phyloP scores from a whole-genome alignment of 345 rosid genomes.

The Boechera stricta region DNA sequence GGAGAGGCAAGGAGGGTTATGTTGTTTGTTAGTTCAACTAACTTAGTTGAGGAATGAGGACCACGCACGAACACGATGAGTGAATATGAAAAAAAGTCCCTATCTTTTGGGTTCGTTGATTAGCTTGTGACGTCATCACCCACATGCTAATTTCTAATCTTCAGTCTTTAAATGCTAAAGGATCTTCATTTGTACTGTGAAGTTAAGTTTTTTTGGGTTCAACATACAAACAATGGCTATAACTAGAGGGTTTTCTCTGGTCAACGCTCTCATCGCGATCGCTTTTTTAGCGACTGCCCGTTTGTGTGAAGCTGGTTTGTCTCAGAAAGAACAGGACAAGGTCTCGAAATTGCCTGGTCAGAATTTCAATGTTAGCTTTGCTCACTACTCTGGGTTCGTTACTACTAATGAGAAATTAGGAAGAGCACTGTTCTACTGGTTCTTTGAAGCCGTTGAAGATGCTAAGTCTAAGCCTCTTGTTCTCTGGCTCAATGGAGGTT shows the following conservation, averaged over 20 bases:
- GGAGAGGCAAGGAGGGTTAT: background rate
- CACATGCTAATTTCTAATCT: conserved; percentile 23
- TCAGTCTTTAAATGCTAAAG: conserved; percentile 19
- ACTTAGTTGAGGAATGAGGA: background rate
- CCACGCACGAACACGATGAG: conserved; percentile 40
- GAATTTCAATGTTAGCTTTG: conserved; percentile 63
- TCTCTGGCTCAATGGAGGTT: conserved; percentile 95
- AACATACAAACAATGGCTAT: conserved; percentile 34
- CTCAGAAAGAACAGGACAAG: conserved; percentile 67
- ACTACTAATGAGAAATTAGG: conserved; percentile 69
- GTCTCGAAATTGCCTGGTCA: conserved; percentile 75
- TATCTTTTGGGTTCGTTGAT: conserved; percentile 26
- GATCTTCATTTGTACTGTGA: conserved; percentile 2
- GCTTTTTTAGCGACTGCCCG: conserved; percentile 34
- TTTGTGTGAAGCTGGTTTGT: conserved; percentile 40
- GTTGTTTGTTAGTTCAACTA: background rate
- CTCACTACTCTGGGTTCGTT: conserved; percentile 75
- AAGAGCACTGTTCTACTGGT: conserved; percentile 87
- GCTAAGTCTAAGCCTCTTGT: conserved; percentile 85
- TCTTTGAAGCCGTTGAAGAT: conserved; percentile 74
- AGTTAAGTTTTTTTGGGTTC: background rate
- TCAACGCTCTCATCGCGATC: conserved; percentile 37
- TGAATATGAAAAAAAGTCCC: conserved; percentile 9
- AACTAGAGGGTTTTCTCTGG: conserved; percentile 32
- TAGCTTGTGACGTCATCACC: conserved; percentile 36